Conservation (phyloP, 164 flowering plant species). For the Liquidambar formosana region DNA sequence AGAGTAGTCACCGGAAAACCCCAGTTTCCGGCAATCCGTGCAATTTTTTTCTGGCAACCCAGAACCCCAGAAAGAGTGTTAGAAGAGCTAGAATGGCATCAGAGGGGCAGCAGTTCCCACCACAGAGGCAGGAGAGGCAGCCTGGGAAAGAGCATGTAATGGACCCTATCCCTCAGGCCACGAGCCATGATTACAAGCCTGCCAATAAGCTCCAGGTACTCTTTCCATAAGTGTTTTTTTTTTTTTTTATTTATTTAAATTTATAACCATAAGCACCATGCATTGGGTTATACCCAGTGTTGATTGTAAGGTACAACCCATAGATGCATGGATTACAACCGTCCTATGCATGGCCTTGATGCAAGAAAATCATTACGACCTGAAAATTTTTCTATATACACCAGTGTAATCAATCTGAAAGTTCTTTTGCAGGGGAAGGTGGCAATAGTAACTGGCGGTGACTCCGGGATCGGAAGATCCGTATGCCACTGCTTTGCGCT, state of each 20-base stretch:
- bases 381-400: too few relatives aligned
- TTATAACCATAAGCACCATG: background rate
- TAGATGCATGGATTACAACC: too few relatives aligned
- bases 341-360: too few relatives aligned
- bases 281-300: too few relatives aligned
- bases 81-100: slow-evolving; percentile 33
- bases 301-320: too few relatives aligned
- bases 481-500: slow-evolving; percentile 56
- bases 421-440: slow-evolving; percentile 62
- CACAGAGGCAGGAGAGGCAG: slow-evolving; percentile 63
- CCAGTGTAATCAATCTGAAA: too few relatives aligned
- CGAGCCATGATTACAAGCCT: slow-evolving; percentile 48
- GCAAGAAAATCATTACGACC: too few relatives aligned
- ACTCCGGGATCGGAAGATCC: slow-evolving; percentile 81
- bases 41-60: too few relatives aligned
- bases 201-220: slow-evolving; percentile 56
- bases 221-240: background rate
- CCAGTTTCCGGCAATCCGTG: too few relatives aligned
- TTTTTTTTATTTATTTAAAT: background rate
- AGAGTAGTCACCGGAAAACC: too few relatives aligned
- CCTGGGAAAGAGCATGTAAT: slow-evolving; percentile 73
- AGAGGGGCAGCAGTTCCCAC: slow-evolving; percentile 43
- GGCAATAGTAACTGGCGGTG: slow-evolving; percentile 76
- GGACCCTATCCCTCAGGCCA: slow-evolving; percentile 58
- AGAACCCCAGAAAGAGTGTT: too few relatives aligned